Percentiles rank a stretch among this genome's conserved stretches.
phyloP scores from a whole-genome alignment of 1,284 basidiomycete genomes.

The Austropuccinia psidii region DNA sequence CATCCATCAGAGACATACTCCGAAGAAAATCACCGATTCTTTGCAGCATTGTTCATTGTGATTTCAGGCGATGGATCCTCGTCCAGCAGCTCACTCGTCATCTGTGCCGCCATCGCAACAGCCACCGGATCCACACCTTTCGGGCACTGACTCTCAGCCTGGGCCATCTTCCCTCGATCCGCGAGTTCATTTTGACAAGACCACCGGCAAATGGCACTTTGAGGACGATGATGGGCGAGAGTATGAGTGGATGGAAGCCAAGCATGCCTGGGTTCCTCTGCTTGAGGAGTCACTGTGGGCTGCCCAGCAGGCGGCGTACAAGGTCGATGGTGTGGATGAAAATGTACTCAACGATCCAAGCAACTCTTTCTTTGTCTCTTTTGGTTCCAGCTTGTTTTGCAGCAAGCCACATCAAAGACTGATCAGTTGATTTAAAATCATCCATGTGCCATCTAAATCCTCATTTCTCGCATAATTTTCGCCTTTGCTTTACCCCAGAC shows the following conservation, averaged over 20 bases:
- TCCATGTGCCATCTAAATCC: neutral
- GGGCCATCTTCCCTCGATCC: conserved; percentile 51
- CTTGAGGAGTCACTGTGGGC: conserved; percentile 76
- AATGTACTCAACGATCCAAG: conserved; percentile 53
- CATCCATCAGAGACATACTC: too few relatives aligned
- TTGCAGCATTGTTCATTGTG: too few relatives aligned
- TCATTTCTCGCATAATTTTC: neutral
- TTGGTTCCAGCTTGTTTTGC: neutral
- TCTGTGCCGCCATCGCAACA: too few relatives aligned
- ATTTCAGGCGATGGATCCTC: too few relatives aligned
- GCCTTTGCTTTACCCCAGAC: conserved; percentile 26
- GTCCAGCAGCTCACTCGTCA: too few relatives aligned
- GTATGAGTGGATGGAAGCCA: conserved; percentile 72
- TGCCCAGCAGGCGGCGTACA: conserved; percentile 85
- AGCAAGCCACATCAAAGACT: neutral
- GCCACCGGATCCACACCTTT: too few relatives aligned
- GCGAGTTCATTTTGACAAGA: conserved; percentile 61
- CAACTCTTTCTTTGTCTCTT: neutral
- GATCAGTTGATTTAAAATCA: neutral
- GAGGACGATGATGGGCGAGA: conserved; percentile 78
- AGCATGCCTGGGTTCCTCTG: conserved; percentile 69
- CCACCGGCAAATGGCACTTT: conserved; percentile 70
- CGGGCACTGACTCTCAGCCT: too few relatives aligned
- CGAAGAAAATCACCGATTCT: too few relatives aligned
- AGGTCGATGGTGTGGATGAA: conserved; percentile 81